Conservation (phyloP, 2,329 filamentous ascomycete species). For the Exophiala oligosperma region DNA sequence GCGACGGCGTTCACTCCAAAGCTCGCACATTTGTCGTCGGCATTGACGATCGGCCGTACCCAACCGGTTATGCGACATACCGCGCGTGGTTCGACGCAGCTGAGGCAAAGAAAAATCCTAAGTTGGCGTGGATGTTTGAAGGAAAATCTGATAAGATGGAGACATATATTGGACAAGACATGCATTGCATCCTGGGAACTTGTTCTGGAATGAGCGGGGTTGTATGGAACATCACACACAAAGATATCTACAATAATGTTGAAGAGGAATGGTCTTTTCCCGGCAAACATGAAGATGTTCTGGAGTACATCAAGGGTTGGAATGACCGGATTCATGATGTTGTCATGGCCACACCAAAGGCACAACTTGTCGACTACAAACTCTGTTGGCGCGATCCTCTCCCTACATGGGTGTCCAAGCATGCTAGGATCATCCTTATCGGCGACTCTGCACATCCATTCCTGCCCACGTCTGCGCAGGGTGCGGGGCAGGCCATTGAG, state of each 20-base stretch:
- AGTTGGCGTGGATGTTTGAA: slow-evolving; percentile 3
- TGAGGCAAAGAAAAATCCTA: slow-evolving; percentile 5
- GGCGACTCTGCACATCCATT: slow-evolving; percentile 54
- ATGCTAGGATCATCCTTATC: slow-evolving; percentile 44
- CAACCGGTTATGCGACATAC: slow-evolving; percentile 31
- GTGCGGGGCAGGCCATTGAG: slow-evolving; percentile 52
- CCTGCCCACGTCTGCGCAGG: slow-evolving; percentile 49
- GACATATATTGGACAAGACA: slow-evolving; percentile 8
- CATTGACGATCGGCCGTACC: slow-evolving; percentile 35
- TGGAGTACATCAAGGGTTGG: slow-evolving; percentile 52
- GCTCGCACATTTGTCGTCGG: slow-evolving; percentile 17
- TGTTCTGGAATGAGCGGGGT: slow-evolving; percentile 40
- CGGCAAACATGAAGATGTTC: slow-evolving; percentile 52
- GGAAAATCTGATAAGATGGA: slow-evolving; percentile 9
- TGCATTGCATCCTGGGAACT: slow-evolving; percentile 8
- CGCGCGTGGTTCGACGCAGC: slow-evolving; percentile 26
- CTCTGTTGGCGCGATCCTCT: slow-evolving; percentile 30
- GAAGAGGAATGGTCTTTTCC: slow-evolving; percentile 56
- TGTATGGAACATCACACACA: slow-evolving; percentile 36
- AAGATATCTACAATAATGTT: slow-evolving; percentile 39
- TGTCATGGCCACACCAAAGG: slow-evolving; percentile 37
- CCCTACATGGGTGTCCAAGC: slow-evolving; percentile 27
- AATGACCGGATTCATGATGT: slow-evolving; percentile 50
- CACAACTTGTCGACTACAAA: slow-evolving; percentile 32
- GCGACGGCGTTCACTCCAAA: slow-evolving; percentile 11